Percentiles rank a stretch among this genome's conserved stretches.
These are phyloP conservation scores for Podospora appendiculata DNA, from an alignment of 495 filamentous ascomycete genomes.

Conservation along the genomic window DNA sequence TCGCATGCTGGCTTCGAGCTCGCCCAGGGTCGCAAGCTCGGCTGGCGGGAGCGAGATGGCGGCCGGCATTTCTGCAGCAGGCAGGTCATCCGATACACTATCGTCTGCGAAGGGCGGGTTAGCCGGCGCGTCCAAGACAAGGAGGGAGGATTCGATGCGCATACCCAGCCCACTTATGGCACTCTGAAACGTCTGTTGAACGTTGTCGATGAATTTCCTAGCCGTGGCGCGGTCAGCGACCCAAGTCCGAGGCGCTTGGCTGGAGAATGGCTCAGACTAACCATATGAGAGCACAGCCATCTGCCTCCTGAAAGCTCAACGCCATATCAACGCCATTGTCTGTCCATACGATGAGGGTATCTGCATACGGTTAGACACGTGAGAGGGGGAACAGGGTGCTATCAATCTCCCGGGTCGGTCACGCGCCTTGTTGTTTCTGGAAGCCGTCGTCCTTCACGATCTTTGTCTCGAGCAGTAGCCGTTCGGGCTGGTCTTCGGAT, in stretches of 20 bases:
- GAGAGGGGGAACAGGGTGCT: neutral
- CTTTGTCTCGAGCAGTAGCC: constrained; percentile 78
- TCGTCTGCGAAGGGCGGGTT: constrained; percentile 54
- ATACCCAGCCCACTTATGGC: constrained; percentile 45
- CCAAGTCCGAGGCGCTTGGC: neutral
- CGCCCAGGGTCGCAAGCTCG: constrained; percentile 68
- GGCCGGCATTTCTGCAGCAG: constrained; percentile 52
- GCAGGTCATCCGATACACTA: constrained; percentile 75
- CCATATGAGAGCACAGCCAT: constrained; percentile 92
- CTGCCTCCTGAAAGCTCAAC: constrained; percentile 94
- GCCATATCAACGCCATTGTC: constrained; percentile 94
- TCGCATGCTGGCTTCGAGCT: constrained; percentile 77
- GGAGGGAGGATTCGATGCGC: neutral
- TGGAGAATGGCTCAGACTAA: constrained; percentile 23
- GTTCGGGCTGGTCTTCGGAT: constrained; percentile 82
- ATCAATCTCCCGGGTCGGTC: neutral
- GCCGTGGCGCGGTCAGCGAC: constrained; percentile 8
- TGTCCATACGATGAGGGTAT: constrained; percentile 98
- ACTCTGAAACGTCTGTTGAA: constrained; percentile 55
- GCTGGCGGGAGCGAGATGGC: constrained; percentile 69
- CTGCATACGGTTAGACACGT: constrained; percentile 40
- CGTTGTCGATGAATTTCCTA: constrained; percentile 85
- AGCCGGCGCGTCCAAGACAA: neutral
- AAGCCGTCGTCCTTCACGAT: constrained; percentile 94
- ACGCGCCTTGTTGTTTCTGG: constrained; percentile 93